Evolutionary conservation across 2,329 filamentous ascomycete genomes (phyloP), one percentile per base, ranked within the genome.

Genomic region (Trichophyton verrucosum): DNA sequence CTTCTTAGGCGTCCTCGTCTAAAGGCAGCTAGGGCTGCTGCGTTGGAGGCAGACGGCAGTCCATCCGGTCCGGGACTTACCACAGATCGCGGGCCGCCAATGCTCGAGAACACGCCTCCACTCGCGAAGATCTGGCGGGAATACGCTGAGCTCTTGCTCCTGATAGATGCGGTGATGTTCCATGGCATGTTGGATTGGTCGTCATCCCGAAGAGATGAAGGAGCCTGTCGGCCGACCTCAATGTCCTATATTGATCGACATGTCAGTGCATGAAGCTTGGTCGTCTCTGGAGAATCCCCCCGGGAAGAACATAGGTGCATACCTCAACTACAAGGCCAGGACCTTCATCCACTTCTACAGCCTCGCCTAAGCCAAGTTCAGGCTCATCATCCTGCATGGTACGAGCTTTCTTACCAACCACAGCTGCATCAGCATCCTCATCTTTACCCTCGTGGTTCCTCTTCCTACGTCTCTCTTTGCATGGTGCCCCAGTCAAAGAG

Each of bases 221-320:
- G 81, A 0, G 82, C 86, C 47, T 88, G 83, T 73, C 89, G 83
- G 20, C 86, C 88, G 24, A 89, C 72, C 71, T 95, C 90, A 20
- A 86, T 71, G 7, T 81, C 81, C 64, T 77, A 53, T 24, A 13
- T 11, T 24, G 13, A 44, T 30, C 5, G 27, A 17, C 33, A 9
- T 30, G 49, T 53, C n/a, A 30, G 24, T 30, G 49, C 22, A 53
- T 7, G 3, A 13, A 53, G 6, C 15, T 42, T 47, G 7, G 17
- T 47, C 11, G 5, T 20, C 27, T 51, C 24, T 27, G 20, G 47
- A 11, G 20, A 20, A 1, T 20, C 20, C 20, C 20, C 20, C 20
- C 20, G 20, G 20, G 20, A 2, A 2, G 20, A 20, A 51, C n/a
- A 22, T 27, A 17, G 13, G 38, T 8, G 20, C 38, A 24, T 59